Percentiles rank a stretch among this genome's conserved stretches.
Conservation (phyloP, 805 yeast genomes). For the Spathaspora passalidarum region DNA sequence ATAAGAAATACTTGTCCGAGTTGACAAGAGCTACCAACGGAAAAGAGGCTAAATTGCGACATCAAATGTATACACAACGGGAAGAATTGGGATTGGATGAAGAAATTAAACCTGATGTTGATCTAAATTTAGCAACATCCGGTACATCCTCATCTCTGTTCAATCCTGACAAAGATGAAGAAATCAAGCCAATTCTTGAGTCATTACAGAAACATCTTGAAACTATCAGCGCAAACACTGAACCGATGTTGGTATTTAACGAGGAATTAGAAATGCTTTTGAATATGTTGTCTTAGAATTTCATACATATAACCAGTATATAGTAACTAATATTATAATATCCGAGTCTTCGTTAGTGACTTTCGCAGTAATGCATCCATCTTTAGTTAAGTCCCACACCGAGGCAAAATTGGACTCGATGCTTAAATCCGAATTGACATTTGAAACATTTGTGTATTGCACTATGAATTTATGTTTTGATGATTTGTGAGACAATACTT, state of each 20-base stretch:
- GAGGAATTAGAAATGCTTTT: constrained; percentile 18
- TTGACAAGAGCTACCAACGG: constrained; percentile 21
- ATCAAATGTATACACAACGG: constrained; percentile 11
- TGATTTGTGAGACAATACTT: constrained; percentile 39
- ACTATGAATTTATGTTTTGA: constrained; percentile 57
- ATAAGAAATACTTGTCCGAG: constrained; percentile 28
- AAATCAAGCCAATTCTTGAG: constrained; percentile 15
- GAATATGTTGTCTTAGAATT: constrained; percentile 12
- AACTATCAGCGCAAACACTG: constrained; percentile 13
- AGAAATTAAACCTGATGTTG: not conserved
- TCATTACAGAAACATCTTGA: constrained; percentile 14
- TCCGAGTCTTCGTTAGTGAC: constrained; percentile 10
- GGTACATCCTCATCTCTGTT: constrained; percentile 5
- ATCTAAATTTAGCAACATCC: not conserved
- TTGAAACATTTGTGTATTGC: constrained; percentile 35
- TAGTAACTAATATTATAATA: constrained; percentile 9
- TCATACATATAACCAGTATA: constrained; percentile 17
- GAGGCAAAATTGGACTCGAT: constrained; percentile 46
- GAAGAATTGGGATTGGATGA: constrained; percentile 4
- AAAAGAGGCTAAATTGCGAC: constrained; percentile 13
- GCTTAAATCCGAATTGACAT: constrained; percentile 15
- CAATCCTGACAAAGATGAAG: constrained; percentile 17
- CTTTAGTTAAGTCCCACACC: constrained; percentile 54
- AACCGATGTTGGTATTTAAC: constrained; percentile 10
- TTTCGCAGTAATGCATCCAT: constrained; percentile 46